Evolutionary conservation across 257 asterid genomes (phyloP).

Genomic region (Osmanthus fragrans): DNA sequence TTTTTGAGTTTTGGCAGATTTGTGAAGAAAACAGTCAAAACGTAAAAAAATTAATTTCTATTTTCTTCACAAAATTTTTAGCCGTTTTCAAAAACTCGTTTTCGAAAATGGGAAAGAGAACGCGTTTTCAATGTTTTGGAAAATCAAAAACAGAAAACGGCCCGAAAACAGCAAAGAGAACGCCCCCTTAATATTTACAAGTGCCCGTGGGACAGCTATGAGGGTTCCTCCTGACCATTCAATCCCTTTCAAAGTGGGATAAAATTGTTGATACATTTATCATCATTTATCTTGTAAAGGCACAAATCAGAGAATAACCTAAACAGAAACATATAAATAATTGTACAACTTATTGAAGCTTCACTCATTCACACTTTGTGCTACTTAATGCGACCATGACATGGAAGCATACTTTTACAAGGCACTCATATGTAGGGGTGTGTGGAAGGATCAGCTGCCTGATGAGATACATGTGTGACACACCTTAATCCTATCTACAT

Average conservation of each 20-base stretch:
- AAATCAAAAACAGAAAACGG: too few relatives aligned
- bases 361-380: constrained; percentile 27
- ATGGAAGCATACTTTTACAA: constrained; percentile 24
- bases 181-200: too few relatives aligned
- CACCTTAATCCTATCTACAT: too few relatives aligned
- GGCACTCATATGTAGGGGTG: constrained; percentile 36
- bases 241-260: background rate
- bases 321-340: constrained; percentile 22
- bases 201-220: background rate
- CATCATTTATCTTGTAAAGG: background rate
- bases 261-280: background rate
- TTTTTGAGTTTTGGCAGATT: too few relatives aligned
- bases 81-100: too few relatives aligned
- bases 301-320: constrained; percentile 8
- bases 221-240: background rate
- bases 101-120: too few relatives aligned
- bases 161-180: too few relatives aligned
- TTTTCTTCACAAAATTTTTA: too few relatives aligned
- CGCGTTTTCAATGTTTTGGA: too few relatives aligned
- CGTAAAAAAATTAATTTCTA: too few relatives aligned
- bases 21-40: too few relatives aligned
- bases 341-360: background rate
- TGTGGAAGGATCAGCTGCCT: background rate
- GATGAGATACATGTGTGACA: too few relatives aligned
- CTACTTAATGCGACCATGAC: constrained; percentile 58